Percentiles rank a stretch among this genome's conserved stretches.
phyloP scores from a whole-genome alignment of 2,329 filamentous ascomycete species.

The Cladosporium sp. region DNA sequence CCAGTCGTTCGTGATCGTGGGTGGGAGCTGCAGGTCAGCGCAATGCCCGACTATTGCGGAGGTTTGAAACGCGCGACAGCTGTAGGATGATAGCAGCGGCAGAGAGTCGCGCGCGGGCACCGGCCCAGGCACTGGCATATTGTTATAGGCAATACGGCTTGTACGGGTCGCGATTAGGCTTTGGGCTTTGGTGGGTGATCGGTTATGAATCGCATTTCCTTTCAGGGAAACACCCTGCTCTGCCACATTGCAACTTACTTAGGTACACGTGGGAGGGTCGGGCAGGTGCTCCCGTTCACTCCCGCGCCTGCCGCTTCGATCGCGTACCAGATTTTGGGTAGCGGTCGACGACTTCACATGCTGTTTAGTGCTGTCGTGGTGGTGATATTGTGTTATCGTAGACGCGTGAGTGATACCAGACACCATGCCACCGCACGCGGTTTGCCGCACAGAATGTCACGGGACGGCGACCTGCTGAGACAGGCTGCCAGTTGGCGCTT shows the following conservation, averaged over 20 bases:
- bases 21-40: slow-evolving; percentile 1
- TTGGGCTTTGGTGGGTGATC: not conserved
- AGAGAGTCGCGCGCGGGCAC: not conserved
- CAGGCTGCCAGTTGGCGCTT: not conserved
- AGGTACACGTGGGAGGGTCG: not conserved
- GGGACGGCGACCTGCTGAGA: not conserved
- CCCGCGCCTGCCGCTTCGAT: not conserved
- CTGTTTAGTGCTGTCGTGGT: not conserved
- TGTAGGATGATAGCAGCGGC: not conserved
- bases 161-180: slow-evolving; percentile 4
- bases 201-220: not conserved
- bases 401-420: not conserved
- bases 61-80: slow-evolving; percentile 4
- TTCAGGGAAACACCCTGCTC: not conserved
- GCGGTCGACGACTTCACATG: slow-evolving; percentile 7
- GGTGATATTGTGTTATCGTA: not conserved
- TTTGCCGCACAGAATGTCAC: not conserved
- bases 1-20: not conserved
- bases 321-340: slow-evolving; percentile 6
- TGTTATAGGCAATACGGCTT: not conserved
- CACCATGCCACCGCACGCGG: not conserved
- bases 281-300: not conserved
- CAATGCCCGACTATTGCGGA: slow-evolving; percentile 13
- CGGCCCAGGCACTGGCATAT: slow-evolving; percentile 3
- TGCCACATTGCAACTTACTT: not conserved